Evolutionary conservation across 345 rosid genomes (phyloP).

Genomic region (Pseudoturritis turrita): DNA sequence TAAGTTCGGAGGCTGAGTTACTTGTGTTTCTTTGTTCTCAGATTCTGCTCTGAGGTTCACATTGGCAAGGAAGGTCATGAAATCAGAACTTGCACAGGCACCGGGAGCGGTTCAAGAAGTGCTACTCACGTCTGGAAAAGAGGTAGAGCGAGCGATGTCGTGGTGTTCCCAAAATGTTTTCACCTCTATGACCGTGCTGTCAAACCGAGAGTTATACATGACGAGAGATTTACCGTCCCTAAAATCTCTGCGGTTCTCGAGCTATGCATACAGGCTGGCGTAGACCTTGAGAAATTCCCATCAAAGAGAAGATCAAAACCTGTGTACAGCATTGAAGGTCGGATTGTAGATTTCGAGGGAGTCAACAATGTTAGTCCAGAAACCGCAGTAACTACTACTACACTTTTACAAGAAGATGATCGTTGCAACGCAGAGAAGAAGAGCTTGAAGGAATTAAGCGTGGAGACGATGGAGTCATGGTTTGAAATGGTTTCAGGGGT

Average conservation of each 20-base stretch:
- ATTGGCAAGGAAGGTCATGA: constrained; percentile 68
- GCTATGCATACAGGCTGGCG: constrained; percentile 82
- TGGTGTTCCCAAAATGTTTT: constrained; percentile 64
- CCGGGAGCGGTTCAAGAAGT: constrained; percentile 56
- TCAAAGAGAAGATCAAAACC: constrained; percentile 71
- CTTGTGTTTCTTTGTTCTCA: constrained; percentile 16
- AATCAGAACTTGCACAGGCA: constrained; percentile 75
- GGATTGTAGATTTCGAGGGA: constrained; percentile 79
- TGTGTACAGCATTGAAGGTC: constrained; percentile 78
- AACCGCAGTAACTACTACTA: not conserved
- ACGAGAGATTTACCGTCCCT: constrained; percentile 48
- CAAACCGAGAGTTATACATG: constrained; percentile 66
- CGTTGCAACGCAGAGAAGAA: constrained; percentile 4
- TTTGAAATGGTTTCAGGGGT: constrained; percentile 65
- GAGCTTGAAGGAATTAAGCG: constrained; percentile 43
- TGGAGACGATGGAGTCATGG: constrained; percentile 56
- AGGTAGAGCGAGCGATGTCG: constrained; percentile 52
- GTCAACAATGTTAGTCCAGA: constrained; percentile 15
- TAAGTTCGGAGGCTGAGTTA: not conserved
- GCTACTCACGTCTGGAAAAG: constrained; percentile 77
- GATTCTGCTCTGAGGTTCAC: constrained; percentile 73
- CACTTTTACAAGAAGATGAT: constrained; percentile 4
- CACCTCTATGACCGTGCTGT: constrained; percentile 88
- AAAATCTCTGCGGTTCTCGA: constrained; percentile 71
- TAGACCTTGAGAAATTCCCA: constrained; percentile 61